Conservation (phyloP, 2,329 filamentous ascomycete species). For the Aspergillus aculeatinus region DNA sequence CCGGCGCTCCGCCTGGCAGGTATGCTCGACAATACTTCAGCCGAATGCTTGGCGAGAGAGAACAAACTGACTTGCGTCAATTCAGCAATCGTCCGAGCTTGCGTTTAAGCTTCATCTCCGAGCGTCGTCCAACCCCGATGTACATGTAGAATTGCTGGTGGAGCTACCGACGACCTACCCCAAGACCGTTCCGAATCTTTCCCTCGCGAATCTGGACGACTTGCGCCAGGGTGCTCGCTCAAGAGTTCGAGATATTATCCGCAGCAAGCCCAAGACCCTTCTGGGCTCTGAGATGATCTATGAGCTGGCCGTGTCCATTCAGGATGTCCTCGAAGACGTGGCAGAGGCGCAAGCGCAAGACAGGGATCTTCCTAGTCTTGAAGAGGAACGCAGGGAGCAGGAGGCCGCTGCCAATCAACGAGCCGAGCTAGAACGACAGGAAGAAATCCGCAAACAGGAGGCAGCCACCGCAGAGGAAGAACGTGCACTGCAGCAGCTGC, state of each 20-base stretch:
- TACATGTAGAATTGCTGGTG: slow-evolving; percentile 70
- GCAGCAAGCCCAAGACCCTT: slow-evolving; percentile 65
- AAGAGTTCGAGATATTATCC: slow-evolving; percentile 68
- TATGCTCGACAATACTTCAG: slow-evolving; percentile 41
- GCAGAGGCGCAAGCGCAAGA: slow-evolving; percentile 73
- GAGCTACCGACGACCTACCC: slow-evolving; percentile 89
- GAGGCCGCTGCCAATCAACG: slow-evolving; percentile 66
- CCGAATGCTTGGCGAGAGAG: neutral
- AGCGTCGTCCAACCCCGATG: slow-evolving; percentile 69
- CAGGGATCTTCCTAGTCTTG: slow-evolving; percentile 76
- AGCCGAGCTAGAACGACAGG: slow-evolving; percentile 51
- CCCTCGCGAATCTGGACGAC: slow-evolving; percentile 62
- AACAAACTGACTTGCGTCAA: neutral
- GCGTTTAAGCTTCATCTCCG: slow-evolving; percentile 78
- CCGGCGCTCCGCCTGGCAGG: slow-evolving; percentile 78
- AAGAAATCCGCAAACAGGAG: slow-evolving; percentile 47
- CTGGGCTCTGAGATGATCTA: slow-evolving; percentile 66
- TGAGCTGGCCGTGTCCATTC: slow-evolving; percentile 59
- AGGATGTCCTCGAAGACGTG: slow-evolving; percentile 80
- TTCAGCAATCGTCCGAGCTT: slow-evolving; percentile 72
- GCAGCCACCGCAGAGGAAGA: slow-evolving; percentile 44
- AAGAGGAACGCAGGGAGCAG: slow-evolving; percentile 82
- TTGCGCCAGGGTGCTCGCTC: slow-evolving; percentile 70
- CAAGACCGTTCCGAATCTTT: slow-evolving; percentile 73
- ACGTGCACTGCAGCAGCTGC: slow-evolving; percentile 37